Conservation (phyloP, 2,329 filamentous ascomycete genomes). For the Aspergillus vadensis region DNA sequence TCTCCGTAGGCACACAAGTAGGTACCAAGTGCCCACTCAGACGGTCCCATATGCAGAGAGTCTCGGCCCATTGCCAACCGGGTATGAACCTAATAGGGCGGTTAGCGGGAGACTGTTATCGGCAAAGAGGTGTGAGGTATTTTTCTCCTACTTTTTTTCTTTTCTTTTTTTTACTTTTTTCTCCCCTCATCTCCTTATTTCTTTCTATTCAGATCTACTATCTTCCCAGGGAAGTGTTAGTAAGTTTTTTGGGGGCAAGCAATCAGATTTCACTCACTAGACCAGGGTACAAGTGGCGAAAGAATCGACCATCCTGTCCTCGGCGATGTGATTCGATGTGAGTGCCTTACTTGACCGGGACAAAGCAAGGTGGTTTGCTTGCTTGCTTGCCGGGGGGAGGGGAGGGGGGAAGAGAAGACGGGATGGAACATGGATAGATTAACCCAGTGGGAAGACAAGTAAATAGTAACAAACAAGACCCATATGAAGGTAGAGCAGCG, state of each 20-base stretch:
- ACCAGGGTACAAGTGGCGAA: neutral
- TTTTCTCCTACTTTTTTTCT: neutral
- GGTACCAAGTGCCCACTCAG: slow-evolving; percentile 13
- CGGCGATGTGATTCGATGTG: neutral
- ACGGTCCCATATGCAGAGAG: slow-evolving; percentile 13
- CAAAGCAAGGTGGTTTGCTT: too few relatives aligned
- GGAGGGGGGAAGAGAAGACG: neutral
- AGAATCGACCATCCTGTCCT: neutral
- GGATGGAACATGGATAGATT: neutral
- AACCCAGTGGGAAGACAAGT: too few relatives aligned
- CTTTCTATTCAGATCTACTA: neutral
- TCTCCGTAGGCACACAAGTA: slow-evolving; percentile 8
- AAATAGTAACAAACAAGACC: neutral
- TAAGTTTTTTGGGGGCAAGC: neutral
- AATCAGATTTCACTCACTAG: neutral
- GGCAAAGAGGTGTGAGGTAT: neutral
- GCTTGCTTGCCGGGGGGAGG: neutral
- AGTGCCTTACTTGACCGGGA: neutral
- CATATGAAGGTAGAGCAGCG: neutral
- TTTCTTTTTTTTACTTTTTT: neutral
- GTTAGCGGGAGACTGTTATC: neutral
- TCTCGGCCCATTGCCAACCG: slow-evolving; percentile 7
- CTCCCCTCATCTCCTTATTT: neutral
- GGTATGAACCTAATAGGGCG: neutral
- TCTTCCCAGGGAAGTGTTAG: neutral